Conservation (phyloP, 2,329 filamentous ascomycete genomes). For the Exserohilum rostratum region DNA sequence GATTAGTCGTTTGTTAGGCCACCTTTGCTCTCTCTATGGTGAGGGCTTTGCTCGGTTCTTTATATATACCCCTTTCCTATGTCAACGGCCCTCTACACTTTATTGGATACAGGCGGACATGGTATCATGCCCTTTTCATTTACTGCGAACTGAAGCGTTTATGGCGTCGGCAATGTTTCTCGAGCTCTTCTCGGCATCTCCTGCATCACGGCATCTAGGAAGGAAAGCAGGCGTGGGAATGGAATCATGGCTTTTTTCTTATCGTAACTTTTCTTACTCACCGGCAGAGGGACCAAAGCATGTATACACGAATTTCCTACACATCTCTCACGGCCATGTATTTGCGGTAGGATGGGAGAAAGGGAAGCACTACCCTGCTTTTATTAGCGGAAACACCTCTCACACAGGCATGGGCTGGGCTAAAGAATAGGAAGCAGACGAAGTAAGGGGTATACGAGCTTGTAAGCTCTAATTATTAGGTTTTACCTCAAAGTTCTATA, state of each 20-base stretch:
- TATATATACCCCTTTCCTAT: constrained; percentile 25
- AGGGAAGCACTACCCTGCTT: too few species aligned
- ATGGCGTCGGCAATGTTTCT: constrained; percentile 7
- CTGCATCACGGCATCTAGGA: constrained; percentile 12
- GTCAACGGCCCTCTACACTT: constrained; percentile 5
- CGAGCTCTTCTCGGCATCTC: constrained; percentile 8
- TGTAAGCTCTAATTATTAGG: too few species aligned
- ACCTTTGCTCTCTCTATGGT: not conserved
- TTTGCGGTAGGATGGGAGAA: constrained; percentile 13
- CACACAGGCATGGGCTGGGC: too few species aligned
- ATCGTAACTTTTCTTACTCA: not conserved
- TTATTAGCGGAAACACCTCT: too few species aligned
- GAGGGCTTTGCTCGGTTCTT: constrained; percentile 10
- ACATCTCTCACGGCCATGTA: constrained; percentile 18
- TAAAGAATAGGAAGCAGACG: too few species aligned
- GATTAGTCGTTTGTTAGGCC: not conserved
- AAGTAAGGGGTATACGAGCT: too few species aligned
- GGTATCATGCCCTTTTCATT: constrained; percentile 8
- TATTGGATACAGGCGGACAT: constrained; percentile 13
- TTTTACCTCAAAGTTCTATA: too few species aligned
- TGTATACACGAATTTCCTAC: constrained; percentile 16
- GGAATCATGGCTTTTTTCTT: not conserved
- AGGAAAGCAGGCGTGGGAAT: constrained; percentile 6
- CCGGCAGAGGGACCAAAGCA: constrained; percentile 6
- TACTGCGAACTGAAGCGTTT: constrained; percentile 7